phyloP scores from a whole-genome alignment of 2,329 filamentous ascomycete genomes.

The Parascedosporium putredinis region DNA sequence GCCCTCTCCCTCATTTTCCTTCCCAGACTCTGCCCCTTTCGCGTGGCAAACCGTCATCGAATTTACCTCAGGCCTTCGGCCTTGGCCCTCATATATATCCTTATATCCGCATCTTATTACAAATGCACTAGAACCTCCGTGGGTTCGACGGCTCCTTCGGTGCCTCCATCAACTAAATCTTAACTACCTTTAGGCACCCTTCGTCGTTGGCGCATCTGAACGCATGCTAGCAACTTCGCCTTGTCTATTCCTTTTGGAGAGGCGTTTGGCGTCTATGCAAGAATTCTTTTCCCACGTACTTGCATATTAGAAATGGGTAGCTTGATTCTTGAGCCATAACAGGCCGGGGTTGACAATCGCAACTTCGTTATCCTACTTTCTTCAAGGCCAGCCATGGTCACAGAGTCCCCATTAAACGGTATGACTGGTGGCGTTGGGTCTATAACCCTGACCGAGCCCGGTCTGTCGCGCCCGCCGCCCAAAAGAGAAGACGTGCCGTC shows the following conservation, averaged over 20 bases:
- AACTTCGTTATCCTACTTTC: neutral
- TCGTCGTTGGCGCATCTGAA: neutral
- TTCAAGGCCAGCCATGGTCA: neutral
- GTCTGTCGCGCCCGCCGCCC: conserved; percentile 27
- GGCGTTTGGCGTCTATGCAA: neutral
- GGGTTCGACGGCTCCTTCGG: neutral
- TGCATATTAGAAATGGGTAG: neutral
- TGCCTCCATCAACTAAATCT: neutral
- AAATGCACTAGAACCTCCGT: neutral
- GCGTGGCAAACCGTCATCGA: neutral
- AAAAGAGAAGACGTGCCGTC: conserved; percentile 50
- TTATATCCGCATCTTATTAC: neutral
- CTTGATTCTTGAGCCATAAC: neutral
- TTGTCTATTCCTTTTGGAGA: neutral
- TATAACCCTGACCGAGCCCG: conserved; percentile 6
- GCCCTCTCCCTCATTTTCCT: neutral
- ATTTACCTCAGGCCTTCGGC: neutral
- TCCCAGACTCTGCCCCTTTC: neutral
- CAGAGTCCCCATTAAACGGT: neutral
- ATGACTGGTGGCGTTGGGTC: conserved; percentile 13
- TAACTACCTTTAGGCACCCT: neutral
- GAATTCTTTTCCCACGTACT: neutral
- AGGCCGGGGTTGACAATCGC: conserved; percentile 1
- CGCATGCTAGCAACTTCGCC: neutral
- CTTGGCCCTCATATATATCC: too few relatives aligned